Evolutionary conservation across 140 eudicot genomes (phyloP), one percentile per base, ranked within the genome.

Genomic region (Bidens hawaiensis): DNA sequence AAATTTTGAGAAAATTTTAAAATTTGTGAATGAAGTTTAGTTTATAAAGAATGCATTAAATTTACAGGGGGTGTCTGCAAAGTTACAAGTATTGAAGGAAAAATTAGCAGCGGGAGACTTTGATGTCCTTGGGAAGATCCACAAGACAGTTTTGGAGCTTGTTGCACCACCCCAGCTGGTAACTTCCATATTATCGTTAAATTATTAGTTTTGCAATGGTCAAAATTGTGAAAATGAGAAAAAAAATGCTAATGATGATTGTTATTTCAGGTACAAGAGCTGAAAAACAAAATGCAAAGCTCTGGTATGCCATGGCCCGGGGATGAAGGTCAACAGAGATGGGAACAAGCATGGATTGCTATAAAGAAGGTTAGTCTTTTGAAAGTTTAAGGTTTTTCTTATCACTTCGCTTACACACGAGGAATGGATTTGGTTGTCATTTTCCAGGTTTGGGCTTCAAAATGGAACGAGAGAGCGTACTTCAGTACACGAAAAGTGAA

Each of bases 271-370:
- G 84, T 93, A 30, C 62, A 88, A 75, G 96, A 93, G 83, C 79
- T 93, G 58, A 82, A 88, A 77, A 79, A 52, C 60, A 85, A 26
- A 74, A 88, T 93, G 96, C 56, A 73, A 70, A 66, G 84, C 71
- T 88, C 95, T 58, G 94, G 82, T 42, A 93, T 93, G 99, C 95
- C 99, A 63, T 93, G 99, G 99, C 99, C 99, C 43, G 99, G 99
- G 59, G 96, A 93, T 79, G 99, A 88, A 81, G 95, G 96, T 60
- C 74, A 75, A 4, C 68, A 81, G 42, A 78, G 99, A 75, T 93
- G 99, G 99, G 89, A 85, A 73, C 93, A 93, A 72, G 99, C 99
- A 65, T 93, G 99, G 99, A 57, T 62, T 78, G 94, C 99, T 54
- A 93, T 93, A 64, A 93, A 93, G 74, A 93, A 93, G 95, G 99